These are phyloP conservation scores for Penicillium sp. DNA, from an alignment of 2,329 filamentous ascomycete genomes.

Conservation along the genomic window DNA sequence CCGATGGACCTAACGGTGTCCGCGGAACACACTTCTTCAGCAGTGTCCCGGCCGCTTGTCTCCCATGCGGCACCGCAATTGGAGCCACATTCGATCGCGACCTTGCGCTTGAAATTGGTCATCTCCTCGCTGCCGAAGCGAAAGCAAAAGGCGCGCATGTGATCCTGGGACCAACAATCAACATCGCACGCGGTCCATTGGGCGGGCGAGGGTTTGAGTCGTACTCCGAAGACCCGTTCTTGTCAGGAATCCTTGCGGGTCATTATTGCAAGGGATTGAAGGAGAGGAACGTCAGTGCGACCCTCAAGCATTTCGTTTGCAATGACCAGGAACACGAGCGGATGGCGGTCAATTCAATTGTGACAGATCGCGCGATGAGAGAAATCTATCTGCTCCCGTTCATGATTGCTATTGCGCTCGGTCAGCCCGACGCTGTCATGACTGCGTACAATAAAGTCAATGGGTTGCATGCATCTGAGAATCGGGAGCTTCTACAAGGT, in stretches of 20 bases:
- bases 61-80: slow-evolving; percentile 74
- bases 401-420: slow-evolving; percentile 58
- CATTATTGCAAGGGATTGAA: slow-evolving; percentile 72
- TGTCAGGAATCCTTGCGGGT: slow-evolving; percentile 71
- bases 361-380: slow-evolving; percentile 55
- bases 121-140: slow-evolving; percentile 68
- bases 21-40: slow-evolving; percentile 67
- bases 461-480: slow-evolving; percentile 47
- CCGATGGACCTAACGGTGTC: slow-evolving; percentile 69
- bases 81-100: slow-evolving; percentile 76
- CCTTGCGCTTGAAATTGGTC: slow-evolving; percentile 67
- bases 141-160: slow-evolving; percentile 72
- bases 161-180: slow-evolving; percentile 73
- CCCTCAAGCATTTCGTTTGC: slow-evolving; percentile 65
- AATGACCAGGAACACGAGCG: slow-evolving; percentile 49
- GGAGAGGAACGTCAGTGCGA: slow-evolving; percentile 71
- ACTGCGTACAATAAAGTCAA: slow-evolving; percentile 60
- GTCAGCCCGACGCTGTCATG: slow-evolving; percentile 58
- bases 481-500: slow-evolving; percentile 37
- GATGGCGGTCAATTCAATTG: slow-evolving; percentile 39
- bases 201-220: slow-evolving; percentile 83
- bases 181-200: slow-evolving; percentile 76
- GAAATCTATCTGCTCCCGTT: slow-evolving; percentile 67
- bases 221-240: slow-evolving; percentile 75
- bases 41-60: slow-evolving; percentile 68